Conservation (phyloP, 208 protist genomes). For the Angomonas ambiguus region DNA sequence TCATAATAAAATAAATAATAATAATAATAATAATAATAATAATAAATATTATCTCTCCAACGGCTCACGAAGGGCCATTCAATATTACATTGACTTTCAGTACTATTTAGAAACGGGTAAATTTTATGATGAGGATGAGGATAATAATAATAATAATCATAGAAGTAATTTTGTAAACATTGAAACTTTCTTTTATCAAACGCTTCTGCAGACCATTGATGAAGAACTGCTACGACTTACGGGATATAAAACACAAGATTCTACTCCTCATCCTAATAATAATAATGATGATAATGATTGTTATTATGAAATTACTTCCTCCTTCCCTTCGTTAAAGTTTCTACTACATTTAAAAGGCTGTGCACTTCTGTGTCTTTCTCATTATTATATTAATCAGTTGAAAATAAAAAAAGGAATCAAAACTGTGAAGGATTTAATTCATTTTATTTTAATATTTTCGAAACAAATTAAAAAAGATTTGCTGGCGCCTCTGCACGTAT, state of each 20-base stretch:
- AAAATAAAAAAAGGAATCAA: not conserved
- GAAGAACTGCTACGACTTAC: not conserved
- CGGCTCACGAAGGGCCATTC: not conserved
- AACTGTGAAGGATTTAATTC: not conserved
- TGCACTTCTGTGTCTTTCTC: not conserved
- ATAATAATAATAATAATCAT: slow-evolving; percentile 2
- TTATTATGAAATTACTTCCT: not conserved
- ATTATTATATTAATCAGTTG: not conserved
- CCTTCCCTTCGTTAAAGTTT: not conserved
- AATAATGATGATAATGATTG: not conserved
- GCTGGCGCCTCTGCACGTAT: not conserved
- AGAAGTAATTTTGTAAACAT: no score
- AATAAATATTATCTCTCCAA: not conserved
- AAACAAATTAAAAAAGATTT: slow-evolving; percentile 4
- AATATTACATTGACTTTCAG: not conserved
- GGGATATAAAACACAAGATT: not conserved
- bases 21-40: slow-evolving; percentile 1
- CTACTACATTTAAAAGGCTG: not conserved
- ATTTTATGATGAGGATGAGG: not conserved
- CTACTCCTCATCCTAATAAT: no score
- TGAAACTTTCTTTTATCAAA: not conserved
- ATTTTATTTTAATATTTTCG: not conserved
- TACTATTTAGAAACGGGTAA: not conserved
- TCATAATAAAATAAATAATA: not conserved
- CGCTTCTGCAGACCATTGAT: not conserved